Evolutionary conservation across 1,139 yeast genomes (phyloP), one percentile per base, ranked within the genome.

Genomic region (Magnusiomyces sp.): DNA sequence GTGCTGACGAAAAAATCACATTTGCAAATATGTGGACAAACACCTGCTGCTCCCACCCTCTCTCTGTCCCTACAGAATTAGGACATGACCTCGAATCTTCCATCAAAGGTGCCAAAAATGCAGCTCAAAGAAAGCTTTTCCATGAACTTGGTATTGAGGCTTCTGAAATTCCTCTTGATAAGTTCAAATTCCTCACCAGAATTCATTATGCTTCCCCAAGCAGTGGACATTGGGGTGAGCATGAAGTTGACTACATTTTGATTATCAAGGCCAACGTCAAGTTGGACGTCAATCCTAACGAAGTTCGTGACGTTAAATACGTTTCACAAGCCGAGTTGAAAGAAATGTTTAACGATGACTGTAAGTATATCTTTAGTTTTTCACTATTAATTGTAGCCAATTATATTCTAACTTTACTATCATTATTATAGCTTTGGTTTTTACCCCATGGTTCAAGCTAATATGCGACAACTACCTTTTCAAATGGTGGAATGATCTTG

Each of bases 21-120:
- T 92, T 92, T 68, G 95, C 98, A 1, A 80, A 79, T 53, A 80
- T 88, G 83, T 92, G 99, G 99, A 92, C 99, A 41, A 92, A 92
- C 67, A 94, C 99, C 2, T 94, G 98, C 69, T 92, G 99, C 67
- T 90, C 97, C 0, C 99, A 92, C 67, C 99, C 99, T 5, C 73
- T 92, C 52, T 88, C 95, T 54, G 80, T 88, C 29, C 77, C 83
- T 38, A 72, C 79, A 40, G 99, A 92, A 68, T 71, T 89, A 62
- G 97, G 96, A 9, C 31, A 23, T 9, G 73, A 75, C 56, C 69
- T 83, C 50, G 71, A 73, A 41, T 69, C 73, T 33, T 85, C 95
- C 17, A 73, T 92, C 9, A 68, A 69, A 27, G 98, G 98, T 51
- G 95, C 80, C 49, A 86, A 82, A 64, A 72, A 73, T 40, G 98